A percentile compares a stretch with the other conserved stretches of the same genome.
phyloP scores from a whole-genome alignment of 371 early-diverging fungal species.

The Mucor sp. region DNA sequence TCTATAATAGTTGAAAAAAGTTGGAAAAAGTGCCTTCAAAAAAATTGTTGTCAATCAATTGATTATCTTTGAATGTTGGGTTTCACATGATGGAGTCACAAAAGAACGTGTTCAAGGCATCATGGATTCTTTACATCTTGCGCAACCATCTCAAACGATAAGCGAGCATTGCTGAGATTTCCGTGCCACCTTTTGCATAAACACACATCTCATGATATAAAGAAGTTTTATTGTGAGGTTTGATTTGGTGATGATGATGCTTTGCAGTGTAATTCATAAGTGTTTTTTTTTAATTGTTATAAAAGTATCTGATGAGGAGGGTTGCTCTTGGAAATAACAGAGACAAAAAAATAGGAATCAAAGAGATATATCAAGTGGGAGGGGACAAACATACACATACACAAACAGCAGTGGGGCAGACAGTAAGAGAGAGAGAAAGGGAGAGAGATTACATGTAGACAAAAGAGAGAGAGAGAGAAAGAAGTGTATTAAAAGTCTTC shows the following conservation, averaged over 20 bases:
- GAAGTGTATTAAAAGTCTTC: conserved; percentile 32
- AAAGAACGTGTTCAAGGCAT: not conserved
- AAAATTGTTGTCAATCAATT: not conserved
- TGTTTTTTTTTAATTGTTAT: not conserved
- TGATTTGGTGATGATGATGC: not conserved
- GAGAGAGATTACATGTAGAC: not conserved
- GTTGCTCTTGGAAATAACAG: not conserved
- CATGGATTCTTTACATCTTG: not conserved
- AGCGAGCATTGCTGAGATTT: not conserved
- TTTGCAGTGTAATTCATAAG: not conserved
- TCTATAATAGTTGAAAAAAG: not conserved
- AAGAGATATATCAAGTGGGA: not conserved
- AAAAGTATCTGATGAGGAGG: not conserved
- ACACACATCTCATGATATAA: not conserved
- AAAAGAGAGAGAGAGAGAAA: not conserved
- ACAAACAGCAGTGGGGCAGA: not conserved
- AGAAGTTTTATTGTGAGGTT: not conserved
- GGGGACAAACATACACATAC: not conserved
- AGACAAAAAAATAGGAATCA: not conserved
- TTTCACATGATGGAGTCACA: conserved; percentile 2
- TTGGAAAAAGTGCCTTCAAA: not conserved
- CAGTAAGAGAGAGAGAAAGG: not conserved
- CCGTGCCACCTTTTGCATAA: not conserved
- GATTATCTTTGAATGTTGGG: not conserved
- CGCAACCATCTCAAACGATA: too few species aligned